Percentiles rank a stretch among this genome's conserved stretches.
Evolutionary conservation across 345 rosid genomes (phyloP).

Genomic region (Lenwebbia sp.): DNA sequence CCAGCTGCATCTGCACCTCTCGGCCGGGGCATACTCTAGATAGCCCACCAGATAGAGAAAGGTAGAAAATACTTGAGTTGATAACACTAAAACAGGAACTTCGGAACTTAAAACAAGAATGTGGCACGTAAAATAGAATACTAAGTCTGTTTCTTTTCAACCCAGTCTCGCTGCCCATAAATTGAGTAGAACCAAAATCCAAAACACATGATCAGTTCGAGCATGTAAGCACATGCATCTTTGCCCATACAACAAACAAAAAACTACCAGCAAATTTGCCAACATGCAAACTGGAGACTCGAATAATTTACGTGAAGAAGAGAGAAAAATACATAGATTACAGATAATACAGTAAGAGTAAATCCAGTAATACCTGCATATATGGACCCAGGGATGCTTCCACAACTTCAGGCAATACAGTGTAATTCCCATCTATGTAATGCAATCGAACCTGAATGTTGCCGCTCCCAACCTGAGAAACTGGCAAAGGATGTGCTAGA

Average conservation of each 20-base stretch:
- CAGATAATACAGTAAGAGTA: background rate
- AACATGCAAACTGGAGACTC: background rate
- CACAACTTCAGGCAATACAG: conserved; percentile 97
- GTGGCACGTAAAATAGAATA: background rate
- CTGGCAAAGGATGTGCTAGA: conserved; percentile 73
- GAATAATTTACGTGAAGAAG: background rate
- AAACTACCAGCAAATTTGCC: background rate
- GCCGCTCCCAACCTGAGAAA: conserved; percentile 86
- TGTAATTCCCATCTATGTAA: conserved; percentile 93
- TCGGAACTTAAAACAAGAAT: background rate
- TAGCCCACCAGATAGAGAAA: conserved; percentile 2
- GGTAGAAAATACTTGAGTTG: background rate
- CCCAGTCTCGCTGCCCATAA: background rate
- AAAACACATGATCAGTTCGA: background rate
- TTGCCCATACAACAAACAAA: background rate
- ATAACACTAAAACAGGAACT: background rate
- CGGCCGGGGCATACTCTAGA: conserved; percentile 97
- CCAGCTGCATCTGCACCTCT: conserved; percentile 99
- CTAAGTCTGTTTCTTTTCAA: background rate
- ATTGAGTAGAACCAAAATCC: background rate
- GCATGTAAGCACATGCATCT: background rate
- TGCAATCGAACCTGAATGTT: conserved; percentile 95
- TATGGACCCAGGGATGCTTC: conserved; percentile 99
- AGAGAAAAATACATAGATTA: background rate
- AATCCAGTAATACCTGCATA: conserved; percentile 61